Percentiles rank a stretch among this genome's conserved stretches.
phyloP scores from a whole-genome alignment of 768 basidiomycete species.

The Rubroboletus pulcherrimus region DNA sequence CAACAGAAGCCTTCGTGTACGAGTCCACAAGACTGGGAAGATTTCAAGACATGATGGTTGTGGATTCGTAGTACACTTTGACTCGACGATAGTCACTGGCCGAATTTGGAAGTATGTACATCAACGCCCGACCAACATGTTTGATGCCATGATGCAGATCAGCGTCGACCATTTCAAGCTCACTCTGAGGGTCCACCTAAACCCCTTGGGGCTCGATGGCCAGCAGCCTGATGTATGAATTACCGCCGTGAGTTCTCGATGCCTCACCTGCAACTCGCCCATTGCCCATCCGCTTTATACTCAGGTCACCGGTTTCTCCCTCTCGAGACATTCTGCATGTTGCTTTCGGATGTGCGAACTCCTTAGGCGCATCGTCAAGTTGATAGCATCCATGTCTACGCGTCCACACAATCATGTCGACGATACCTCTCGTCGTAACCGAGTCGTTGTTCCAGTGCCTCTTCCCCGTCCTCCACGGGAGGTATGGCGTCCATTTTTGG shows the following conservation, averaged over 20 bases:
- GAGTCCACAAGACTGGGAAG: too few species aligned
- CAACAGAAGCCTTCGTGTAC: too few species aligned
- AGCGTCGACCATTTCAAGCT: not conserved
- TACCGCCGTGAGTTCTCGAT: not conserved
- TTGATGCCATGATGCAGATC: conserved; percentile 4
- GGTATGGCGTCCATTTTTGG: conserved; percentile 2
- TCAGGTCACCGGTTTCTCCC: not conserved
- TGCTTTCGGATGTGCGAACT: conserved; percentile 14
- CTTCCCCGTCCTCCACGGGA: conserved; percentile 1
- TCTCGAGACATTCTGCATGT: conserved; percentile 6
- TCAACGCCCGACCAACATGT: not conserved
- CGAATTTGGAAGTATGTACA: not conserved
- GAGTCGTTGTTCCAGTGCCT: not conserved
- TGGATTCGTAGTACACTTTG: too few species aligned
- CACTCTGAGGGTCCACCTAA: not conserved
- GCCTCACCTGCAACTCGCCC: conserved; percentile 4
- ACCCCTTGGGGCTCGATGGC: not conserved
- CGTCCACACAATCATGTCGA: not conserved
- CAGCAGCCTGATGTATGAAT: conserved; percentile 7
- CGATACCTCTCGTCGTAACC: not conserved
- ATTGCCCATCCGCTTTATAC: conserved; percentile 9
- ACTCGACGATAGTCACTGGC: too few species aligned
- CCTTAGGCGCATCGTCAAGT: conserved; percentile 5
- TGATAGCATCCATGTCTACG: conserved; percentile 6
- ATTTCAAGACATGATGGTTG: too few species aligned